Percentiles rank a stretch among this genome's conserved stretches.
These are phyloP conservation scores for Eurotiales sp. DNA, from an alignment of 2,329 filamentous ascomycete species.

Conservation along the genomic window DNA sequence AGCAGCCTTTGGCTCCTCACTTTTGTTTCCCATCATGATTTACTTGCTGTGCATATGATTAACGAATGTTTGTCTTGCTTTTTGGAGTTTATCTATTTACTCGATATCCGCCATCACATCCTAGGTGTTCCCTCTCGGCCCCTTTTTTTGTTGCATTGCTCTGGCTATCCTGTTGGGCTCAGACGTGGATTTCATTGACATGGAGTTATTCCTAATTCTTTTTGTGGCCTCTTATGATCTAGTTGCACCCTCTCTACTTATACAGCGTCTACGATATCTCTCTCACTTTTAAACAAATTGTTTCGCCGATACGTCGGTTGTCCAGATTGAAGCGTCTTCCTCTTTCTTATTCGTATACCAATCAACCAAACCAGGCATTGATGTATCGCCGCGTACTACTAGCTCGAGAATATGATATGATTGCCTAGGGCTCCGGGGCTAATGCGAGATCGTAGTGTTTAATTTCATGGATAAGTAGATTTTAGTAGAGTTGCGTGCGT, in stretches of 20 bases:
- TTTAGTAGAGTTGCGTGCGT: not conserved
- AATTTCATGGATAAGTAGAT: no score
- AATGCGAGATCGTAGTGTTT: no score
- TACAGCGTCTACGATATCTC: no score
- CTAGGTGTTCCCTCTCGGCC: slow-evolving; percentile 8
- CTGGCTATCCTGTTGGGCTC: slow-evolving; percentile 1
- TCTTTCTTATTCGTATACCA: not conserved
- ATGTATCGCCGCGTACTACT: no score
- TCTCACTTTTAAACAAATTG: no score
- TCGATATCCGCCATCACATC: not conserved
- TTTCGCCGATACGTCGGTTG: not conserved
- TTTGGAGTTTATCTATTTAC: slow-evolving; percentile 2
- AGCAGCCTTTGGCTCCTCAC: not conserved
- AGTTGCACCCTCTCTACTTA: not conserved
- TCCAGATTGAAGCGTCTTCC: not conserved
- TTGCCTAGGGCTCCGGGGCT: no score
- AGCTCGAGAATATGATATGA: no score
- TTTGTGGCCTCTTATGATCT: not conserved
- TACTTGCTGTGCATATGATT: slow-evolving; percentile 10
- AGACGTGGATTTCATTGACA: not conserved
- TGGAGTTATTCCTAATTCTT: not conserved
- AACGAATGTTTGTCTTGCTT: slow-evolving; percentile 1
- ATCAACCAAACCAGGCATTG: no score
- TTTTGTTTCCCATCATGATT: not conserved
- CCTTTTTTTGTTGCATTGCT: slow-evolving; percentile 10